phyloP scores from a whole-genome alignment of 768 basidiomycete genomes.

The Rhodotorula sphaerocarpa region DNA sequence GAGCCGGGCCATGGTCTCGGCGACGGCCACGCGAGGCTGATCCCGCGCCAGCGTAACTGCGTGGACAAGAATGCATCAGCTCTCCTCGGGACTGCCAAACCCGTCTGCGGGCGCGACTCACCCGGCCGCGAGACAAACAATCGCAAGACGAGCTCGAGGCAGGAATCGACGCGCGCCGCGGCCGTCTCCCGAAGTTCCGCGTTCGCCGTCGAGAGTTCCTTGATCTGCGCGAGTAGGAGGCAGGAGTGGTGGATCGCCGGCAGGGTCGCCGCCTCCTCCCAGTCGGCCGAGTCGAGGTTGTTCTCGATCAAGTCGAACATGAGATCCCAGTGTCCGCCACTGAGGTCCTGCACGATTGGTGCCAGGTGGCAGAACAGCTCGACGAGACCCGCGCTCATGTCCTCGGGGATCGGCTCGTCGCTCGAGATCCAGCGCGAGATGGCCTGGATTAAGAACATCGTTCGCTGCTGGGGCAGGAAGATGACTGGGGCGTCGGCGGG shows the following conservation, averaged over 20 bases:
- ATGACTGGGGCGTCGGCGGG: conserved; percentile 66
- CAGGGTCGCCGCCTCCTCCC: conserved; percentile 55
- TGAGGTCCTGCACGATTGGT: conserved; percentile 76
- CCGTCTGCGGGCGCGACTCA: background rate
- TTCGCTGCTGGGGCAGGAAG: conserved; percentile 75
- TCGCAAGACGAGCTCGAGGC: conserved; percentile 57
- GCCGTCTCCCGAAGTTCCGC: conserved; percentile 63
- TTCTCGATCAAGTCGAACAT: conserved; percentile 81
- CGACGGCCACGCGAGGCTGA: conserved; percentile 12
- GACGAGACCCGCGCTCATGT: conserved; percentile 11
- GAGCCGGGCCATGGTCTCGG: conserved; percentile 59
- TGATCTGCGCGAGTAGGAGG: conserved; percentile 57
- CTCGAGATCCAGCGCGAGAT: conserved; percentile 70
- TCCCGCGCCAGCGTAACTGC: conserved; percentile 8
- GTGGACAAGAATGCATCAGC: background rate
- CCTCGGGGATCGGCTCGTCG: conserved; percentile 58
- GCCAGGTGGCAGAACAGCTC: conserved; percentile 65
- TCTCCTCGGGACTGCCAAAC: too few relatives aligned
- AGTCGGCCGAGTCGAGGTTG: conserved; percentile 71
- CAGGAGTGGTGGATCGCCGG: conserved; percentile 64
- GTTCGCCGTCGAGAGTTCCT: conserved; percentile 65
- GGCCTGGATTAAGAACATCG: conserved; percentile 76
- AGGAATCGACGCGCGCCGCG: conserved; percentile 52
- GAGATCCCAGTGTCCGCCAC: conserved; percentile 85
- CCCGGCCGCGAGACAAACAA: conserved; percentile 49